phyloP scores from a whole-genome alignment of 306 rosid species.

The Dalbergia cochinchinensis region DNA sequence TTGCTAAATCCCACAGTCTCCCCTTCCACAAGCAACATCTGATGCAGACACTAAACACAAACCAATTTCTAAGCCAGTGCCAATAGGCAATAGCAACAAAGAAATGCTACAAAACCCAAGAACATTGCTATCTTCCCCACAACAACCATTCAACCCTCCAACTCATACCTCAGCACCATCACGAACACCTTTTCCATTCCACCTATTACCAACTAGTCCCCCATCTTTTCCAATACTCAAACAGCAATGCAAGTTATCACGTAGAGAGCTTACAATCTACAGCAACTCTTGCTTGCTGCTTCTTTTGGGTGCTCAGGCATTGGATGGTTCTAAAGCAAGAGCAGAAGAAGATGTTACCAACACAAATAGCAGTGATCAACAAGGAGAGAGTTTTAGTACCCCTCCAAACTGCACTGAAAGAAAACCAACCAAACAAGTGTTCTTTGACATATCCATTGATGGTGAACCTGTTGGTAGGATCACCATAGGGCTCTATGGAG shows the following conservation, averaged over 20 bases:
- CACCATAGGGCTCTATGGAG: conserved; percentile 69
- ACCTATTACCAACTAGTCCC: conserved; percentile 42
- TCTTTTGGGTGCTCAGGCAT: conserved; percentile 63
- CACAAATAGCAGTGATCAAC: conserved; percentile 15
- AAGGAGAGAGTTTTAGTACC: background rate
- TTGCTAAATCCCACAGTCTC: conserved; percentile 40
- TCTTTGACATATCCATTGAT: conserved; percentile 76
- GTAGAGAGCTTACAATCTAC: conserved; percentile 67
- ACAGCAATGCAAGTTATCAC: conserved; percentile 69
- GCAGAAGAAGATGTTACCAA: conserved; percentile 59
- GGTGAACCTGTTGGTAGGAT: conserved; percentile 77
- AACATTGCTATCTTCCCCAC: conserved; percentile 53
- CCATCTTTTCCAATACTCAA: conserved; percentile 51
- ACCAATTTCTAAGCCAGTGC: conserved; percentile 35
- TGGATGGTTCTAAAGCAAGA: conserved; percentile 61
- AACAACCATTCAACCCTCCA: conserved; percentile 57
- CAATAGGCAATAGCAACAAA: conserved; percentile 22
- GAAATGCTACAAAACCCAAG: conserved; percentile 70
- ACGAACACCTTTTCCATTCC: conserved; percentile 52
- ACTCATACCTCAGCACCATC: conserved; percentile 35
- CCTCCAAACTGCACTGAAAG: conserved; percentile 55
- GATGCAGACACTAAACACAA: conserved; percentile 31
- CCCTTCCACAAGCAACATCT: background rate
- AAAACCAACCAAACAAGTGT: conserved; percentile 64
- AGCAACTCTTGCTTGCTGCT: conserved; percentile 71